Percentiles rank a stretch among this genome's conserved stretches.
Conservation (phyloP, 352 stramenopile genomes). For the Lagenidium giganteum region DNA sequence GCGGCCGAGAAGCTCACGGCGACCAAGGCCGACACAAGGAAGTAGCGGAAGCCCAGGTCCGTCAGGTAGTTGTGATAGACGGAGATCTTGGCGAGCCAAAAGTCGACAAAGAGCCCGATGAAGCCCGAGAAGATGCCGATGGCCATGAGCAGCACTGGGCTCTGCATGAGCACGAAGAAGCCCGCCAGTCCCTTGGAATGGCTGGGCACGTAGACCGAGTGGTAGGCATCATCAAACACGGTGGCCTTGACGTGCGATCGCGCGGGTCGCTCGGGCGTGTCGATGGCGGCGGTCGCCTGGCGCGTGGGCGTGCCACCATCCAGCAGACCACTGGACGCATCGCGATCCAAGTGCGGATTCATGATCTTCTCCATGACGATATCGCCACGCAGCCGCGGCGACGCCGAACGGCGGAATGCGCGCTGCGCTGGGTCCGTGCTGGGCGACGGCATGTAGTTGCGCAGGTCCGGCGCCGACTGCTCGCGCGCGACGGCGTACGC, state of each 20-base stretch:
- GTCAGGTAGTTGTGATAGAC: constrained; percentile 55
- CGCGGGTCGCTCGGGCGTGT: constrained; percentile 8
- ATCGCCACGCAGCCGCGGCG: constrained; percentile 25
- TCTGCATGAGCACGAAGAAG: constrained; percentile 68
- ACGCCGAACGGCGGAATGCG: neutral
- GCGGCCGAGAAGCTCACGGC: constrained; percentile 36
- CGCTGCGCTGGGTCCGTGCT: neutral
- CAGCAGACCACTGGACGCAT: constrained; percentile 9
- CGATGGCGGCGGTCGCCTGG: constrained; percentile 1
- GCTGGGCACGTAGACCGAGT: constrained; percentile 72
- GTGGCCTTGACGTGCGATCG: constrained; percentile 39
- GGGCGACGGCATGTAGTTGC: neutral
- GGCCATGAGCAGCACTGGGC: constrained; percentile 50
- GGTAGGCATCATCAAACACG: constrained; percentile 63
- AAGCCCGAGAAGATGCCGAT: constrained; percentile 69
- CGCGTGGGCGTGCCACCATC: neutral
- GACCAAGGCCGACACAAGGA: constrained; percentile 46
- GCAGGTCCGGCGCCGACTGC: neutral
- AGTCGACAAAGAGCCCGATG: constrained; percentile 57
- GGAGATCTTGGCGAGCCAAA: constrained; percentile 58
- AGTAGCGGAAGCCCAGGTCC: constrained; percentile 48
- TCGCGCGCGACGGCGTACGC: neutral
- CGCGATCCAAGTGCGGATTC: constrained; percentile 63
- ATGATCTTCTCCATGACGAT: constrained; percentile 74
- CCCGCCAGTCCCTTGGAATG: constrained; percentile 49